Conservation (phyloP, 1,284 basidiomycete genomes). For the Anthracocystis panici-leucophaei region DNA sequence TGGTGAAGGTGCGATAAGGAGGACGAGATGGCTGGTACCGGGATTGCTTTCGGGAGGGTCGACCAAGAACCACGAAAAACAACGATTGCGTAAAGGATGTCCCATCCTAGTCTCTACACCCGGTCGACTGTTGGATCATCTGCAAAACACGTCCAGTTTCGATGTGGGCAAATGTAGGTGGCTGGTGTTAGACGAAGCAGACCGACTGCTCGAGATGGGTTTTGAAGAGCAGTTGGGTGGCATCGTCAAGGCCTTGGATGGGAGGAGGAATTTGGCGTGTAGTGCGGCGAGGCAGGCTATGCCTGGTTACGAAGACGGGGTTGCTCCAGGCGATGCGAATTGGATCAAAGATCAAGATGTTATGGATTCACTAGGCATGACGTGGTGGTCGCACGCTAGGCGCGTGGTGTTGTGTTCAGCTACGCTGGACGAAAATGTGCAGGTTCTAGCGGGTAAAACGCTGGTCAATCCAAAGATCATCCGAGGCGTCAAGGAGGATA, state of each 20-base stretch:
- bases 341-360: slow-evolving; percentile 47
- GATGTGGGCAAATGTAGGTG: slow-evolving; percentile 93
- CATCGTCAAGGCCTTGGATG: slow-evolving; percentile 75
- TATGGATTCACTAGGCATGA: slow-evolving; percentile 59
- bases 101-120: slow-evolving; percentile 80
- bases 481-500: slow-evolving; percentile 59
- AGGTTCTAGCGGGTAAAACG: slow-evolving; percentile 87
- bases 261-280: slow-evolving; percentile 56
- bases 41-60: slow-evolving; percentile 85
- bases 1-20: slow-evolving; percentile 72
- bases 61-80: slow-evolving; percentile 80
- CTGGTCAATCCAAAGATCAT: slow-evolving; percentile 74
- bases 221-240: slow-evolving; percentile 74
- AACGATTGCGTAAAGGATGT: slow-evolving; percentile 78
- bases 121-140: slow-evolving; percentile 79
- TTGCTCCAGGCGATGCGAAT: slow-evolving; percentile 15
- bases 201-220: slow-evolving; percentile 80
- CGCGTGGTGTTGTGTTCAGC: slow-evolving; percentile 94
- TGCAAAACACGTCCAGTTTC: slow-evolving; percentile 86
- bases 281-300: slow-evolving; percentile 75
- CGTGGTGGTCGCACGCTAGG: slow-evolving; percentile 73
- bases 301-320: slow-evolving; percentile 34
- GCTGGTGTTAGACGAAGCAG: slow-evolving; percentile 97
- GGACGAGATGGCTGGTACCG: slow-evolving; percentile 86
- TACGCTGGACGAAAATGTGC: slow-evolving; percentile 93